phyloP scores from a whole-genome alignment of 352 stramenopile genomes.

The Phytophthora megakarya region DNA sequence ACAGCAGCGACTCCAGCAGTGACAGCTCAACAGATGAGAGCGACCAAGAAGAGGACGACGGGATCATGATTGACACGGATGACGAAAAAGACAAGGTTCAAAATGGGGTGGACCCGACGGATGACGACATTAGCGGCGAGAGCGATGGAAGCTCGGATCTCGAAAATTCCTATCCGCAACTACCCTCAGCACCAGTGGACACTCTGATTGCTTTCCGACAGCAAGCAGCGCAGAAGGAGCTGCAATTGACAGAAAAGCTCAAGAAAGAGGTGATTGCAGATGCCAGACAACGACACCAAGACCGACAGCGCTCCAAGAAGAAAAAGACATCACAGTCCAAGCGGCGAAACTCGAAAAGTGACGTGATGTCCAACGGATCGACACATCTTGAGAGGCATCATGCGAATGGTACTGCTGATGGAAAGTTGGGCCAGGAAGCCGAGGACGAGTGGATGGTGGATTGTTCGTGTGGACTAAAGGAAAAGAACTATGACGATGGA shows the following conservation, averaged over 20 bases:
- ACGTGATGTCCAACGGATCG: constrained; percentile 24
- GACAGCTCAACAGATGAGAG: constrained; percentile 34
- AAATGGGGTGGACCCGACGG: constrained; percentile 42
- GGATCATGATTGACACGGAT: constrained; percentile 51
- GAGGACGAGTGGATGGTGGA: constrained; percentile 68
- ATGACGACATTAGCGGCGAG: constrained; percentile 43
- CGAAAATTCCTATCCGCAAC: constrained; percentile 63
- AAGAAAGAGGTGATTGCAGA: constrained; percentile 47
- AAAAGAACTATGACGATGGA: constrained; percentile 68
- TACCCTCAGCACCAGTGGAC: constrained; percentile 65
- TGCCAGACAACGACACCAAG: constrained; percentile 42
- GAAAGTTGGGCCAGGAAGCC: constrained; percentile 9
- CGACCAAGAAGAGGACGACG: constrained; percentile 39
- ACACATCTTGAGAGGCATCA: constrained; percentile 12
- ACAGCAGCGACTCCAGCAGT: constrained; percentile 44
- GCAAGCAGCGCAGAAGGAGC: constrained; percentile 54
- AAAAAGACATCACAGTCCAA: constrained; percentile 35
- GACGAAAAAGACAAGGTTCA: constrained; percentile 58
- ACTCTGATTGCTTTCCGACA: constrained; percentile 58
- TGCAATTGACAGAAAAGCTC: constrained; percentile 48
- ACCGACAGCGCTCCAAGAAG: constrained; percentile 42
- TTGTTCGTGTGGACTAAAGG: constrained; percentile 54
- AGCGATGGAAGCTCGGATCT: constrained; percentile 67
- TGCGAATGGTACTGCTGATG: constrained; percentile 16
- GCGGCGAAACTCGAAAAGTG: constrained; percentile 35